Base-by-base conservation (phyloP, 495 filamentous ascomycete species). In the Trichoderma reesei region DNA sequence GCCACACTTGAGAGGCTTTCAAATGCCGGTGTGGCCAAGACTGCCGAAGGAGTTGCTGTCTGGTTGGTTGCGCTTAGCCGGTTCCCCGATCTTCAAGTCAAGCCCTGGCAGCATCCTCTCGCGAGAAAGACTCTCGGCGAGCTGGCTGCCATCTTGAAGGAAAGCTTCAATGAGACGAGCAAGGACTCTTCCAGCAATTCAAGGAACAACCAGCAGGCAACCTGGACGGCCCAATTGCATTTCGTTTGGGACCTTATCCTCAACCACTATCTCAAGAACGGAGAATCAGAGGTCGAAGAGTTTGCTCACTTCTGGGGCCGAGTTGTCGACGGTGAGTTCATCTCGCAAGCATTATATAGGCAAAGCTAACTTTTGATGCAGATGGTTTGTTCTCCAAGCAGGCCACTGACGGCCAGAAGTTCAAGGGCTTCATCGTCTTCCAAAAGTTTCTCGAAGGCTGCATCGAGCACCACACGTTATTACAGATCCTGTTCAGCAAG, bases 241-340 rank as follows among this genome's bases (percentile, higher is more conserved):
- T 96, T 96, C 73, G 90, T 91, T 1, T 98, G 94, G 94, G 84
- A 88, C 70, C 73, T 89, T 39, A 82, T 97, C 38, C 68, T 95
- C 26, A 78, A 72, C 18, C 73, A 80, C 38, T 85, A 79, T 67
- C 64, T 78, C 51, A 71, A 70, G 14, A 68, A 70, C n/a, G 73
- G 69, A 11, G 70, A 72, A 39, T 56, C 72, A 46, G 68, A 65
- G 31, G 67, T 70, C 41, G 70, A 82, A 68, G 70, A 85, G 48
- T 92, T 96, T 70, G 76, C 77, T 60, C 83, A 89, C 41, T 92
- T 97, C 69, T 98, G 94, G 94, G 84, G 84, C n/a, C 85, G 89
- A 26, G 85, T 88, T 66, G 88, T 98, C 64, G 94, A 97, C 74
- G 84, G 87, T 90, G 72, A 82, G 88, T 82, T 11, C 1, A 16